Percentiles rank a stretch among this genome's conserved stretches.
These are phyloP conservation scores for Coemansia sp. DNA, from an alignment of 192 early-diverging fungal species.

Conservation along the genomic window DNA sequence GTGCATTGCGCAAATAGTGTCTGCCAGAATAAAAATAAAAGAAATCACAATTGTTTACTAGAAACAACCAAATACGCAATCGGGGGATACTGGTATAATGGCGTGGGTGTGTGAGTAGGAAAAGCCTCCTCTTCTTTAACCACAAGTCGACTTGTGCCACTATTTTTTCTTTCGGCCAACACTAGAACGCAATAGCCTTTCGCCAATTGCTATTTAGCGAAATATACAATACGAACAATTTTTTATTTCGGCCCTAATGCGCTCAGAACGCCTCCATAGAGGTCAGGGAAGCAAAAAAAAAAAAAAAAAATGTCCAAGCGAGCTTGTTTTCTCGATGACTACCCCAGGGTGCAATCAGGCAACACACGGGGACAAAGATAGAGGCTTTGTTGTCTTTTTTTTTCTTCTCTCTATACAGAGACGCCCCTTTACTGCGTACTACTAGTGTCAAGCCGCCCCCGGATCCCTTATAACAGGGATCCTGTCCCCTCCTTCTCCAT, in stretches of 20 bases:
- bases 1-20: neutral
- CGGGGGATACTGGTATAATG: neutral
- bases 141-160: neutral
- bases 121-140: neutral
- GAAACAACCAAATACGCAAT: neutral
- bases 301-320: neutral
- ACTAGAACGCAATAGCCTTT: neutral
- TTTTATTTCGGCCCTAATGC: neutral
- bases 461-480: neutral
- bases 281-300: too few species aligned
- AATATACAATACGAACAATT: neutral
- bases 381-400: neutral
- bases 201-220: neutral
- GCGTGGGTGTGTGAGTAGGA: slow-evolving; percentile 23
- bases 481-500: neutral
- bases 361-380: neutral
- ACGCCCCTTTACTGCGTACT: neutral
- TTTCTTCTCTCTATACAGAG: neutral
- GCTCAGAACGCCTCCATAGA: neutral
- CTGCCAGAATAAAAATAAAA: neutral
- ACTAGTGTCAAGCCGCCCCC: neutral
- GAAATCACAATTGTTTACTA: neutral
- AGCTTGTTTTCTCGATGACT: neutral
- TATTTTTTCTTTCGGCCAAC: neutral
- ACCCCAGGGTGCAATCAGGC: neutral